These are phyloP conservation scores for Arabidopsis thaliana DNA, from an alignment of 345 rosid genomes.

Conservation along the genomic window DNA sequence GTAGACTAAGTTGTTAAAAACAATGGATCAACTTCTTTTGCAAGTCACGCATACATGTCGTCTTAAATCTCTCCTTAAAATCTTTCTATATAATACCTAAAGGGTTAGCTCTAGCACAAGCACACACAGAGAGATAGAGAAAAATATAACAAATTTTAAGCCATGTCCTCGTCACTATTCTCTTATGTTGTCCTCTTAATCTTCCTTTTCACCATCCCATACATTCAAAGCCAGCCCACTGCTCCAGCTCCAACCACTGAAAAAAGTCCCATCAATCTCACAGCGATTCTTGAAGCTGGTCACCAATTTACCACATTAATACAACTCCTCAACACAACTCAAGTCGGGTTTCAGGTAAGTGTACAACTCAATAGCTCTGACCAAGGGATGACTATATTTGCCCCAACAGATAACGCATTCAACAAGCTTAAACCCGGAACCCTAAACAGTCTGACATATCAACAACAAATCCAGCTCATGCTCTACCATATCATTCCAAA, in stretches of 20 bases:
- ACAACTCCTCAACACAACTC: slow-evolving; percentile 56
- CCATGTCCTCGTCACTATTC: slow-evolving; percentile 1
- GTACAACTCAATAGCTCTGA: slow-evolving; percentile 71
- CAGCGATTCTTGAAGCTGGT: slow-evolving; percentile 61
- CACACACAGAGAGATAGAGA: neutral
- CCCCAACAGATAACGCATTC: slow-evolving; percentile 83
- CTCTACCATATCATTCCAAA: slow-evolving; percentile 60
- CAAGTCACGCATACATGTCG: neutral
- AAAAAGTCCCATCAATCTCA: slow-evolving; percentile 63
- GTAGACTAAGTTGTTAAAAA: neutral
- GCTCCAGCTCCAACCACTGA: slow-evolving; percentile 61
- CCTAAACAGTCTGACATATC: slow-evolving; percentile 51
- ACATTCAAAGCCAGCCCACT: slow-evolving; percentile 16
- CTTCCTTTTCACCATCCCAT: neutral
- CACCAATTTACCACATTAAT: slow-evolving; percentile 66
- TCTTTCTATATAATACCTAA: neutral
- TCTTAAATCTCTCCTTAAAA: neutral
- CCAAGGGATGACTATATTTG: slow-evolving; percentile 70
- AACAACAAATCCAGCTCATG: slow-evolving; percentile 65
- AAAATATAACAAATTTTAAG: neutral
- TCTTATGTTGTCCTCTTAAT: neutral
- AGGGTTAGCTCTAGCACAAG: neutral
- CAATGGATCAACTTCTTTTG: neutral
- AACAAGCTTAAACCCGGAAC: slow-evolving; percentile 59
- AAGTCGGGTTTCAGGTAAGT: slow-evolving; percentile 54